These are phyloP conservation scores for Geotrichum klebahnii DNA, from an alignment of 1,139 yeast genomes.

Conservation along the genomic window DNA sequence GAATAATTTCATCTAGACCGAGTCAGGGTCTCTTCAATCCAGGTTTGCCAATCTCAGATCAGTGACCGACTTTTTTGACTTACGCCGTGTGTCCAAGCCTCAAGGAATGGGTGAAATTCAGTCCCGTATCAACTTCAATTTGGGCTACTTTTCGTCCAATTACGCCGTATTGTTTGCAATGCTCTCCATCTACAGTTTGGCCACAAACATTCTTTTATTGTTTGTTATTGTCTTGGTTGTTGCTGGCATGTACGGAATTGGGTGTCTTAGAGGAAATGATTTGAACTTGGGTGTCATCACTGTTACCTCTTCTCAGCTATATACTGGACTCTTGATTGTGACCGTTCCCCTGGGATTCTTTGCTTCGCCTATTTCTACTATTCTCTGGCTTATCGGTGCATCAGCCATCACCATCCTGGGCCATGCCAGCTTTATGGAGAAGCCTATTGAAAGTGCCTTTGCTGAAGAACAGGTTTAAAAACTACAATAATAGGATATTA, in stretches of 20 bases:
- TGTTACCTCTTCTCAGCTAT: conserved; percentile 72
- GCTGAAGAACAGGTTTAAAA: conserved; percentile 67
- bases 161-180: conserved; percentile 71
- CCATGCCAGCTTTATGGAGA: conserved; percentile 93
- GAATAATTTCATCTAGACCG: conserved; percentile 28
- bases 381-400: conserved; percentile 96
- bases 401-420: conserved; percentile 81
- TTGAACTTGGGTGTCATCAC: conserved; percentile 50
- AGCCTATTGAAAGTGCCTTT: conserved; percentile 95
- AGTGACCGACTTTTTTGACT: conserved; percentile 89
- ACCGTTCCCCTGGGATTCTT: conserved; percentile 85
- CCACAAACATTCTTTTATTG: conserved; percentile 77
- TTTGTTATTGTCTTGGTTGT: conserved; percentile 60
- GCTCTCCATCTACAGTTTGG: conserved; percentile 63
- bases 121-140: conserved; percentile 77
- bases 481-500: conserved; percentile 24
- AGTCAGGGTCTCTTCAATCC: conserved; percentile 49
- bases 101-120: conserved; percentile 85
- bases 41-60: conserved; percentile 74
- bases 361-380: conserved; percentile 89
- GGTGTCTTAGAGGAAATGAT: conserved; percentile 74
- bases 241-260: conserved; percentile 76
- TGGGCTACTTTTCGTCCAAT: conserved; percentile 84
- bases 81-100: conserved; percentile 86
- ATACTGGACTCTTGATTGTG: conserved; percentile 66